phyloP scores from a whole-genome alignment of 1,139 yeast species.

The Debaryomyces subglobosus region DNA sequence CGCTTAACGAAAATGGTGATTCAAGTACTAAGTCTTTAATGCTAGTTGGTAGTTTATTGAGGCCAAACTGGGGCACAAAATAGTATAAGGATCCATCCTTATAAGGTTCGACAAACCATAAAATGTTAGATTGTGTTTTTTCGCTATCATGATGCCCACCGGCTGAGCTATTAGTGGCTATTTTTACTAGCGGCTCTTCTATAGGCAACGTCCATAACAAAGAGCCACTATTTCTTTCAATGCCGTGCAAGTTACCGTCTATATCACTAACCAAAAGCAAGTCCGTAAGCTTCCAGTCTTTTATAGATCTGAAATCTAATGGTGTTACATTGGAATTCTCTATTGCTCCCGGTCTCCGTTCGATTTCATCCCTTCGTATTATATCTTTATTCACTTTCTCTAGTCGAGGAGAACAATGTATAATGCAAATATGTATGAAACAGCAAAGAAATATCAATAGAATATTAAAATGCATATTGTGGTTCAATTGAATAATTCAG shows the following conservation, averaged over 20 bases:
- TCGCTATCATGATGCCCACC: slow-evolving; percentile 14
- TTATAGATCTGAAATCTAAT: slow-evolving; percentile 43
- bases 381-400: slow-evolving; percentile 3
- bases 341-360: not conserved
- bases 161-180: slow-evolving; percentile 31
- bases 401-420: slow-evolving; percentile 4
- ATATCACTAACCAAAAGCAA: slow-evolving; percentile 75
- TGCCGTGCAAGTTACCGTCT: slow-evolving; percentile 86
- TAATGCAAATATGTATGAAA: not conserved
- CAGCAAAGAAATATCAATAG: not conserved
- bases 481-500: not conserved
- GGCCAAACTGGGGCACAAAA: slow-evolving; percentile 76
- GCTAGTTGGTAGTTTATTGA: slow-evolving; percentile 80
- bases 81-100: slow-evolving; percentile 86
- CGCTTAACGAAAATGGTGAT: slow-evolving; percentile 79
- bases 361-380: not conserved
- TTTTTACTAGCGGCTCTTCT: slow-evolving; percentile 54
- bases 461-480: slow-evolving; percentile 6
- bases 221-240: slow-evolving; percentile 77
- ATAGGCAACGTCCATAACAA: slow-evolving; percentile 75
- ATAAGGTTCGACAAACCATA: slow-evolving; percentile 90
- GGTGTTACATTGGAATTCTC: slow-evolving; percentile 26
- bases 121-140: slow-evolving; percentile 30
- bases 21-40: slow-evolving; percentile 77
- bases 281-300: slow-evolving; percentile 63